A percentile compares a stretch with the other conserved stretches of the same genome.
These are phyloP conservation scores for Vitis rotundifolia DNA, from an alignment of 164 flowering plant species.

Conservation along the genomic window DNA sequence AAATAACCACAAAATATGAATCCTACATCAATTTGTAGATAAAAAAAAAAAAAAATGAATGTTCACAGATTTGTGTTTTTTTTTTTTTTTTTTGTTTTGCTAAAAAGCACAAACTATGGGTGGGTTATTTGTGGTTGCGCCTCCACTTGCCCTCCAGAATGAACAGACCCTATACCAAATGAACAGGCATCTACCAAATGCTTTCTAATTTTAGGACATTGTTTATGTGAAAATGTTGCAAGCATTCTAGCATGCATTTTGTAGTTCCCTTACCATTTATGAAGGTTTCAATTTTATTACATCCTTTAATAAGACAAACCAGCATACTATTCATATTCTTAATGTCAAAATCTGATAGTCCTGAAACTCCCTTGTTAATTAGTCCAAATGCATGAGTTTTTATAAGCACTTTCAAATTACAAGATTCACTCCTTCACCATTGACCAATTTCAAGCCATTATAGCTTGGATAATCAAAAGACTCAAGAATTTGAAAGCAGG, in stretches of 20 bases:
- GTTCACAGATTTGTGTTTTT: too few relatives aligned
- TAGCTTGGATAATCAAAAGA: background rate
- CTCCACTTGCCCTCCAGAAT: too few relatives aligned
- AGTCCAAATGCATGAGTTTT: conserved; percentile 13
- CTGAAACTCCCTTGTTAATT: conserved; percentile 1
- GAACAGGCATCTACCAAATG: too few relatives aligned
- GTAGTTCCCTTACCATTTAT: background rate
- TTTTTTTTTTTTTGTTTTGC: too few relatives aligned
- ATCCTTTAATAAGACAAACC: conserved; percentile 11
- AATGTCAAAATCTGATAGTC: conserved; percentile 15
- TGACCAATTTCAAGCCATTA: conserved; percentile 11
- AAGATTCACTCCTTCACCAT: background rate
- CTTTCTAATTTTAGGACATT: background rate
- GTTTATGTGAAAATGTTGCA: conserved; percentile 2
- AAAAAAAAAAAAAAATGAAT: too few relatives aligned
- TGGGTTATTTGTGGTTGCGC: too few relatives aligned
- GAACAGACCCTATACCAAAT: too few relatives aligned
- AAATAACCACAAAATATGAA: too few relatives aligned
- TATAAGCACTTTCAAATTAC: conserved; percentile 8
- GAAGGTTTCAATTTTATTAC: conserved; percentile 10
- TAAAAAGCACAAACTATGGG: too few relatives aligned
- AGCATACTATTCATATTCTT: background rate
- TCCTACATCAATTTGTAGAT: too few relatives aligned
- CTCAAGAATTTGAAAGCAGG: too few relatives aligned
- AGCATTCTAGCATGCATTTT: background rate